phyloP scores from a whole-genome alignment of 2,329 filamentous ascomycete genomes.

The Clathrospora elynae region DNA sequence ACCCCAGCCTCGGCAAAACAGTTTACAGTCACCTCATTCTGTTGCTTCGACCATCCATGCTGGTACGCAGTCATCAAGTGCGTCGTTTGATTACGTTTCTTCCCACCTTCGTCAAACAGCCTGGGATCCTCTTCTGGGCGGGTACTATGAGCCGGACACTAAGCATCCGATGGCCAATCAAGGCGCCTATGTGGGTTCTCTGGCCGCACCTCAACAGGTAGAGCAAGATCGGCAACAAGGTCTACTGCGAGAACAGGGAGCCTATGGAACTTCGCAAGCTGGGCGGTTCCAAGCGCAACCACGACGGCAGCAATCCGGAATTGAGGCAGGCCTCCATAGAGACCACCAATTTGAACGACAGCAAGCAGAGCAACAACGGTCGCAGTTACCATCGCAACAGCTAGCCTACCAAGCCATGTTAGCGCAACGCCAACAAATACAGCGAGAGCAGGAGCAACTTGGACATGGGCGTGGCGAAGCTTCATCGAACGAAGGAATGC shows the following conservation, averaged over 20 bases:
- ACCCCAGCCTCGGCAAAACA: constrained; percentile 18
- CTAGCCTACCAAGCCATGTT: constrained; percentile 7
- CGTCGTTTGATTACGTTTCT: constrained; percentile 12
- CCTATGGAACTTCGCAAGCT: constrained; percentile 7
- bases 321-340: constrained; percentile 2
- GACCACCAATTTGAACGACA: constrained; percentile 11
- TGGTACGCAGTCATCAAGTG: constrained; percentile 4
- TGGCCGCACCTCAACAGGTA: constrained; percentile 20
- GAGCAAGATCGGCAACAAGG: constrained; percentile 19
- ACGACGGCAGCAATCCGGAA: constrained; percentile 4
- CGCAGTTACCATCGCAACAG: constrained; percentile 1
- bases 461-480: neutral
- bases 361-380: constrained; percentile 9
- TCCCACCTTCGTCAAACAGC: constrained; percentile 13
- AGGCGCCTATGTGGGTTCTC: constrained; percentile 23
- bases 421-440: constrained; percentile 10
- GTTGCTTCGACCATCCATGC: constrained; percentile 9
- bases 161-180: constrained; percentile 13
- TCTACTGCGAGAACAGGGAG: constrained; percentile 6
- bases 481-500: constrained; percentile 10
- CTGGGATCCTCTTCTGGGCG: constrained; percentile 22
- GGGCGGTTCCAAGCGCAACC: constrained; percentile 7
- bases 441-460: constrained; percentile 11
- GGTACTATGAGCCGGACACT: constrained; percentile 34
- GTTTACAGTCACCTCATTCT: constrained; percentile 11